Base-by-base conservation (phyloP, 2,329 filamentous ascomycete genomes). In the Anthostomella pinea region DNA sequence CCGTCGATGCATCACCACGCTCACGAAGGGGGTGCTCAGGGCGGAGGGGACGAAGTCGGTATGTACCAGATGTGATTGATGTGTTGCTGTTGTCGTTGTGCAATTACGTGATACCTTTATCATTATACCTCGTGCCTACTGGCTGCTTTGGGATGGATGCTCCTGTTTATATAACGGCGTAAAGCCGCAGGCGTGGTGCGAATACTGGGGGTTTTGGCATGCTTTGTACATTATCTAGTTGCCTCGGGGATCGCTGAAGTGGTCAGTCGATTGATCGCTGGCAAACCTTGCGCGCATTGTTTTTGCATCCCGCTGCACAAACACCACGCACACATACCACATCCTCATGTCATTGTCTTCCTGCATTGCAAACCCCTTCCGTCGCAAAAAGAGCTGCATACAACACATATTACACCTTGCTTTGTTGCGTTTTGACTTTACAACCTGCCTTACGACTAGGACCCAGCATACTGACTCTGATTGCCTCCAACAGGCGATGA, bases 61-160 rank as follows among this genome's bases (percentile, higher is more conserved):
- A 95, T 94, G 89, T 95, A 88, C 77, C 86, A 89, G 75, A 87
- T 93, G 83, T 93, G 81, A 87, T 76, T 68, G 64, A 69, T 66
- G 64, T 59, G 53, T 67, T 63, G 57, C 49, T 53, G 54, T 61
- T 62, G 52, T 57, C 60, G 58, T 59, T 58, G 53, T 54, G 53
- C 51, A 41, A 57, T 55, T 58, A 52, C 45, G 51, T 62, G 60
- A 63, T 63, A 63, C 60, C 56, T 55, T 58, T 53, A 51, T 50
- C 46, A 51, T 55, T 58, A 56, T 59, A 56, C 49, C 52, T 53
- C 39, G 50, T 54, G 49, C 45, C 44, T 49, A 41, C 51, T 58
- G 53, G 54, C 49, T 43, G 46, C 51, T 52, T 51, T 46, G 52
- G 52, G 41, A 50, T 50, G 54, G 52, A 49, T 54, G 43, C 48